Evolutionary conservation across 2,329 filamentous ascomycete genomes (phyloP).

Genomic region (Ampelomyces quisqualis): DNA sequence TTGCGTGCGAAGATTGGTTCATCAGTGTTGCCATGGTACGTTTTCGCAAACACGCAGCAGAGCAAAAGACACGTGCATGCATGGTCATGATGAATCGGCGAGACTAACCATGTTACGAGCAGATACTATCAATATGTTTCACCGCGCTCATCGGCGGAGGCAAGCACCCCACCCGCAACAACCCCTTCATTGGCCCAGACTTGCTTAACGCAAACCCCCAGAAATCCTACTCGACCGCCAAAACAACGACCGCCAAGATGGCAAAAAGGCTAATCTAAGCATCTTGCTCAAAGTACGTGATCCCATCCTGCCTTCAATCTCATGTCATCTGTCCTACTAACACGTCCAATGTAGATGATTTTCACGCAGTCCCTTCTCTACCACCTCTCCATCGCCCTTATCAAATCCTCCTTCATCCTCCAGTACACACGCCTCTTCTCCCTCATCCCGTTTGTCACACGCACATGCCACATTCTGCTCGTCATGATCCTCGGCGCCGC

Average conservation of each 20-base stretch:
- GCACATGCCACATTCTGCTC: conserved; percentile 20
- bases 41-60: background rate
- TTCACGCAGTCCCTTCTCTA: conserved; percentile 36
- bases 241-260: background rate
- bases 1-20: conserved; percentile 30
- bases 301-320: background rate
- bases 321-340: background rate
- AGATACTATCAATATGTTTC: conserved; percentile 33
- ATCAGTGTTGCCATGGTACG: conserved; percentile 31
- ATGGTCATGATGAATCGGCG: too few species aligned
- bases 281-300: conserved; percentile 22
- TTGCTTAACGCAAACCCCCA: too few species aligned
- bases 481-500: conserved; percentile 19
- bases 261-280: conserved; percentile 4
- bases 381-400: conserved; percentile 34
- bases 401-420: conserved; percentile 36
- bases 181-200: too few species aligned
- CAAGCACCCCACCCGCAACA: conserved; percentile 6
- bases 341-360: conserved; percentile 7
- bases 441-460: conserved; percentile 5
- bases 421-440: conserved; percentile 37
- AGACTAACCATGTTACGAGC: conserved; percentile 3
- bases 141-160: conserved; percentile 29
- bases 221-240: conserved; percentile 11
- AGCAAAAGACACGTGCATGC: too few species aligned